Conservation (phyloP, 148 eudicot genomes). For the Camellia sinensis region DNA sequence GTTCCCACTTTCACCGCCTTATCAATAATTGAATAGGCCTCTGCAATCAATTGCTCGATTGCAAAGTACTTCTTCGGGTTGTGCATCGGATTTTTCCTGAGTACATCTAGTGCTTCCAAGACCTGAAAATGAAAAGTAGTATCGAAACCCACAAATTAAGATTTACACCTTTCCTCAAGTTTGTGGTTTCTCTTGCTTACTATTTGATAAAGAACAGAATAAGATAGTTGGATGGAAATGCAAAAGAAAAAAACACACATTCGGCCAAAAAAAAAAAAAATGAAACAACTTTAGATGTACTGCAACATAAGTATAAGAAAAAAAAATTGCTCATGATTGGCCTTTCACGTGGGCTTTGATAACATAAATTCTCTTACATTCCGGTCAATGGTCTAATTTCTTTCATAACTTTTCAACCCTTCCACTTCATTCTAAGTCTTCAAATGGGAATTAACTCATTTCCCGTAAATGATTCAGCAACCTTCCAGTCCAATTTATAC, state of each 20-base stretch:
- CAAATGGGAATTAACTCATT: neutral
- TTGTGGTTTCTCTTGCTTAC: neutral
- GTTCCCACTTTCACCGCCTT: slow-evolving; percentile 79
- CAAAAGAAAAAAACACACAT: too few relatives aligned
- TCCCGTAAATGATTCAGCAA: neutral
- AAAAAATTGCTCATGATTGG: neutral
- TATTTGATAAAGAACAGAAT: neutral
- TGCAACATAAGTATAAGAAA: neutral
- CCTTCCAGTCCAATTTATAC: neutral
- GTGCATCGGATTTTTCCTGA: slow-evolving; percentile 57
- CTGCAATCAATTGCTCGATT: slow-evolving; percentile 73
- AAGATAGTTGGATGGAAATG: neutral
- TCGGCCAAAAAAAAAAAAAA: neutral
- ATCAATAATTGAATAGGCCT: slow-evolving; percentile 79
- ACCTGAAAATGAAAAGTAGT: slow-evolving; percentile 37
- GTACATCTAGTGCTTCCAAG: slow-evolving; percentile 61
- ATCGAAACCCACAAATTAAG: neutral
- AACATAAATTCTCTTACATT: neutral
- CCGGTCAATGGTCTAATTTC: neutral
- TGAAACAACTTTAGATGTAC: neutral
- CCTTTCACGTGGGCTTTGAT: neutral
- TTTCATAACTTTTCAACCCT: neutral
- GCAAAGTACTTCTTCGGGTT: slow-evolving; percentile 58
- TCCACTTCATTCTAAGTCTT: neutral
- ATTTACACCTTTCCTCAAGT: neutral